Percentiles rank a stretch among this genome's conserved stretches.
phyloP scores from a whole-genome alignment of 805 yeast species.

The Starmerella riodocensis region DNA sequence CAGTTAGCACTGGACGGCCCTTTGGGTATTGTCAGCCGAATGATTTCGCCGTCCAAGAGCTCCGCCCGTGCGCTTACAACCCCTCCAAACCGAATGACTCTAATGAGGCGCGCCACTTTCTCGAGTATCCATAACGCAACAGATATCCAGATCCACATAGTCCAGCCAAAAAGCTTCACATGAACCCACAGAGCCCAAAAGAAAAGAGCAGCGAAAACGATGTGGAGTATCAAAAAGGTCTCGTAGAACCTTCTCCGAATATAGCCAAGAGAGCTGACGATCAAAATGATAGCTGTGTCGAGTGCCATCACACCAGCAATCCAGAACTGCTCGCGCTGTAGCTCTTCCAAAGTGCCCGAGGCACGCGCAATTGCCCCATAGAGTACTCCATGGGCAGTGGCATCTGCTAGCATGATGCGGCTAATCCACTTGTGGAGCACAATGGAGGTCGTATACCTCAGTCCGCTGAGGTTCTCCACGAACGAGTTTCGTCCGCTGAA shows the following conservation, averaged over 20 bases:
- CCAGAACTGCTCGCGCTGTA: slow-evolving; percentile 4
- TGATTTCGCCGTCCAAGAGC: not conserved
- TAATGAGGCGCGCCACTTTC: not conserved
- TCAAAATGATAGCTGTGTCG: not conserved
- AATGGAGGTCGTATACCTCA: slow-evolving; percentile 10
- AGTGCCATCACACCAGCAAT: slow-evolving; percentile 1
- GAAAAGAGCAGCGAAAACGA: slow-evolving; percentile 1
- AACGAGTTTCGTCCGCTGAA: slow-evolving; percentile 10
- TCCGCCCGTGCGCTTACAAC: slow-evolving; percentile 2
- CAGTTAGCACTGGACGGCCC: not conserved
- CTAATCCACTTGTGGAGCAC: slow-evolving; percentile 12
- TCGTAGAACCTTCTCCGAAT: slow-evolving; percentile 8
- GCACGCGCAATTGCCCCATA: not conserved
- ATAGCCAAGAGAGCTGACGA: slow-evolving; percentile 3
- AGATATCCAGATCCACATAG: slow-evolving; percentile 4
- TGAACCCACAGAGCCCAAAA: slow-evolving; percentile 7
- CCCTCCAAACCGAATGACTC: slow-evolving; percentile 4
- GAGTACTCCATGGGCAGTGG: not conserved
- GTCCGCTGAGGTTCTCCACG: slow-evolving; percentile 4
- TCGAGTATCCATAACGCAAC: slow-evolving; percentile 1
- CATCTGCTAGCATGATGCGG: slow-evolving; percentile 10
- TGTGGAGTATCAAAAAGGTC: slow-evolving; percentile 4
- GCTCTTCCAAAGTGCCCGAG: not conserved
- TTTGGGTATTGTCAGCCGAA: slow-evolving; percentile 7
- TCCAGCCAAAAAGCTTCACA: slow-evolving; percentile 9